These are phyloP conservation scores for carrot (Daucus carota) DNA, from an alignment of 129 eudicot genomes.

Conservation along the genomic window DNA sequence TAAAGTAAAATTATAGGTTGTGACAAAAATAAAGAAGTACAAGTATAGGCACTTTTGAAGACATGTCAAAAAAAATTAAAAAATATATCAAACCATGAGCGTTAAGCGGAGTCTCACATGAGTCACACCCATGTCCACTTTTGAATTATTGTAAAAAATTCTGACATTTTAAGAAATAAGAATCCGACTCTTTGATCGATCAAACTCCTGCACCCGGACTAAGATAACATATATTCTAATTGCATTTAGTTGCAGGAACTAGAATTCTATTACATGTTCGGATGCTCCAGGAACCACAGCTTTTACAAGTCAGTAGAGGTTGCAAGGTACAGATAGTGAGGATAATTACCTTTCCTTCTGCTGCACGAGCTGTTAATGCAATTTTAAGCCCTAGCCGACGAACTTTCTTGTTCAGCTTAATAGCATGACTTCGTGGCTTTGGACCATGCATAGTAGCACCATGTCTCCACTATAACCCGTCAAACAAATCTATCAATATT, in stretches of 20 bases:
- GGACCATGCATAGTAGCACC: conserved; percentile 96
- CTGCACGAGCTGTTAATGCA: conserved; percentile 94
- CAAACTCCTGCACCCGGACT: neutral
- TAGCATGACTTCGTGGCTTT: conserved; percentile 94
- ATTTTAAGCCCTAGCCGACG: conserved; percentile 76
- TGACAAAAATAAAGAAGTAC: too few relatives aligned
- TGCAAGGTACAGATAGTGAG: neutral
- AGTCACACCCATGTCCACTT: neutral
- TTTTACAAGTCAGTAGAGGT: neutral
- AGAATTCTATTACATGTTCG: neutral
- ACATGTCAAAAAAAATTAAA: neutral
- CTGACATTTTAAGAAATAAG: too few relatives aligned
- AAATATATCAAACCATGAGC: neutral
- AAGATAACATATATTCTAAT: neutral
- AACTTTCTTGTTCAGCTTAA: conserved; percentile 85
- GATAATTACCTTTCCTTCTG: conserved; percentile 91
- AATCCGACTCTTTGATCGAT: too few relatives aligned
- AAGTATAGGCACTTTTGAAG: neutral
- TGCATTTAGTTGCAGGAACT: neutral
- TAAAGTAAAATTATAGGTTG: too few relatives aligned
- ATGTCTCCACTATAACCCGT: conserved; percentile 59
- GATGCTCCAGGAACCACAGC: neutral
- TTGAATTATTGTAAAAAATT: too few relatives aligned
- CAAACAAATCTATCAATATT: conserved; percentile 12
- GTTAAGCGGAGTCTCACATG: neutral